phyloP scores from a whole-genome alignment of 2,329 filamentous ascomycete species.

The Blumeria hordei region DNA sequence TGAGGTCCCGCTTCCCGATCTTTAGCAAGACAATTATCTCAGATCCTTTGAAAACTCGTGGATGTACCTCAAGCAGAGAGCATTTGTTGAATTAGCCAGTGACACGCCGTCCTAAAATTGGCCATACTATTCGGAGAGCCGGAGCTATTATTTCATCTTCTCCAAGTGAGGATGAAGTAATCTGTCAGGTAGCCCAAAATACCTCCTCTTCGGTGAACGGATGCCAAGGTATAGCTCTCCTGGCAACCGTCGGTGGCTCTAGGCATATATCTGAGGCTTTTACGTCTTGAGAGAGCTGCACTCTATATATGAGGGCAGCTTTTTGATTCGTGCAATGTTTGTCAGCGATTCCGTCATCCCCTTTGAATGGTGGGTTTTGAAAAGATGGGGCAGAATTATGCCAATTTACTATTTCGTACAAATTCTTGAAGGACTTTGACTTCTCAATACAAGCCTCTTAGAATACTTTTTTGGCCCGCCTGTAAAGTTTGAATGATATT shows the following conservation, averaged over 20 bases:
- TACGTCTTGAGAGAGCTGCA: not conserved
- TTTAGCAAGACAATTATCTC: not conserved
- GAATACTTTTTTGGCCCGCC: no score
- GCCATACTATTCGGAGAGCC: not conserved
- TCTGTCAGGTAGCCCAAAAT: not conserved
- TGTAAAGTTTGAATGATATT: not conserved
- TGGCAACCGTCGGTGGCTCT: not conserved
- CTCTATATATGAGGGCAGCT: not conserved
- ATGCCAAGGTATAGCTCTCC: not conserved
- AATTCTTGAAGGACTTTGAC: no score
- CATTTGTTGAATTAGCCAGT: not conserved
- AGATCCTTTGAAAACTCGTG: not conserved
- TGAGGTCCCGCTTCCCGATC: not conserved
- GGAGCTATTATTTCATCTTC: not conserved
- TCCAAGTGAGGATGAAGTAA: not conserved
- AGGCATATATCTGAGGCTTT: not conserved
- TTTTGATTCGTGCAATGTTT: not conserved
- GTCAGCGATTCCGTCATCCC: not conserved
- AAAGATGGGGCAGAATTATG: not conserved
- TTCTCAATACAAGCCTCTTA: no score
- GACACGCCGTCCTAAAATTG: not conserved
- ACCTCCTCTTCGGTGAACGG: not conserved
- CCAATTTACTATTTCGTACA: not conserved
- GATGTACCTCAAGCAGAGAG: not conserved
- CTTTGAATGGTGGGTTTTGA: not conserved